Percentiles rank a stretch among this genome's conserved stretches.
These are phyloP conservation scores for Penicillium sp. DNA, from an alignment of 2,329 filamentous ascomycete genomes.

Conservation along the genomic window DNA sequence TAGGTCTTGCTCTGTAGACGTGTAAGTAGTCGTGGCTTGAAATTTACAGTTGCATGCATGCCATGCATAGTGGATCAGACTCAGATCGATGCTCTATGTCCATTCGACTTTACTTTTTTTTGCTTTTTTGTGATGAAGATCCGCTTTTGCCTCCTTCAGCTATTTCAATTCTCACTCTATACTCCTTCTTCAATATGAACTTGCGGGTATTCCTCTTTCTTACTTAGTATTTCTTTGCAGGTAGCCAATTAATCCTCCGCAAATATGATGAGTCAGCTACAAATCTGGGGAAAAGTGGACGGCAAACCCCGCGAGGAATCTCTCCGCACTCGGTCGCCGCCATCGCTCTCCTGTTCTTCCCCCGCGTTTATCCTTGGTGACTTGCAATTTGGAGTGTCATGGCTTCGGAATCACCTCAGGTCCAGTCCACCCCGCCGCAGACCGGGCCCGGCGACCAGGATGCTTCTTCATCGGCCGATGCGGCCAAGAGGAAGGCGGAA, in stretches of 20 bases:
- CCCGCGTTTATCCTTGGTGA: conserved; percentile 11
- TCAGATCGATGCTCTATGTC: background rate
- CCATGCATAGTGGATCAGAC: background rate
- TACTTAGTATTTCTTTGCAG: background rate
- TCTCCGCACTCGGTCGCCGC: conserved; percentile 38
- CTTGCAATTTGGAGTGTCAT: conserved; percentile 24
- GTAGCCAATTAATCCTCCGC: conserved; percentile 14
- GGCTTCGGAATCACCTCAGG: conserved; percentile 41
- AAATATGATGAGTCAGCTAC: conserved; percentile 28
- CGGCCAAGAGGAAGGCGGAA: conserved; percentile 49
- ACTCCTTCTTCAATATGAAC: background rate
- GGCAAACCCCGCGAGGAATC: conserved; percentile 42
- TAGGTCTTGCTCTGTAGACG: background rate
- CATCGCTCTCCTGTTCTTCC: conserved; percentile 20
- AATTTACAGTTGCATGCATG: background rate
- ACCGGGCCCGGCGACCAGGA: conserved; percentile 30
- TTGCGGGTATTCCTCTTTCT: background rate
- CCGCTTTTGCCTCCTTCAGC: background rate
- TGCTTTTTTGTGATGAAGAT: background rate
- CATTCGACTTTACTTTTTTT: background rate
- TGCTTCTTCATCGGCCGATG: conserved; percentile 31
- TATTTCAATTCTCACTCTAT: background rate
- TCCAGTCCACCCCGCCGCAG: conserved; percentile 33
- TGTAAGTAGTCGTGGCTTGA: background rate
- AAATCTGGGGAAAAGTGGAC: conserved; percentile 39